Evolutionary conservation across 768 basidiomycete species (phyloP), one percentile per base, ranked within the genome.

Genomic region (Psilocybe cubensis): DNA sequence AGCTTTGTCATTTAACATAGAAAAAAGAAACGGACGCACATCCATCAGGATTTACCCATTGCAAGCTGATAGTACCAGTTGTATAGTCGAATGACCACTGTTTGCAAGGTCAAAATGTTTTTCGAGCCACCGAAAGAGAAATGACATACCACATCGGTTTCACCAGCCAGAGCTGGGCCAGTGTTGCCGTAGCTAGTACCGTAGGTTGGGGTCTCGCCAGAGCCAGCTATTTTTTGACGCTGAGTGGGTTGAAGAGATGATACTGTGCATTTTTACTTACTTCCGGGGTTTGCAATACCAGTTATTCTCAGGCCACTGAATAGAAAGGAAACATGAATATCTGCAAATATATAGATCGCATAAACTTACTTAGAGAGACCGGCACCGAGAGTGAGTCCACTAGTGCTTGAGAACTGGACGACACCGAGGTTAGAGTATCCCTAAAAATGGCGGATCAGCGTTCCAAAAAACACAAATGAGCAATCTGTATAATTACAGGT

Each of bases 11-110:
- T 5, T 24, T 20, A 11, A 38, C 5, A 45, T 4, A 6, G 35
- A 27, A 44, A 52, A 7, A 25, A 27, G 18, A 11, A 6, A 27
- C 23, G 3, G n/a, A 51, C 54, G 3, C 27, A 55, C 54, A 46
- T 33, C 44, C 54, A 48, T 55, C 54, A 12, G 54, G 54, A 38
- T 55, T 55, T 20, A 48, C 42, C 54, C 54, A 55, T 35, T 54
- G 53, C 6, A 42, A 18, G 18, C 17, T 45, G 17, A 54, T 45
- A 9, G 23, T 23, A 14, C 43, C 29, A 17, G 43, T 44, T 18
- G 43, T 31, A 31, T 49, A 50, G 28, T 57, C 49, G 25, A 57
- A 41, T 2, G 42, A 33, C 56, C 47, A 45, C 56, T 57, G 31
- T n/a, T 42, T 38, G 35, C n/a, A 14, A 57, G 29, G 11, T 24